Conservation (phyloP, 495 filamentous ascomycete species). For the Daldinia caldariorum region DNA sequence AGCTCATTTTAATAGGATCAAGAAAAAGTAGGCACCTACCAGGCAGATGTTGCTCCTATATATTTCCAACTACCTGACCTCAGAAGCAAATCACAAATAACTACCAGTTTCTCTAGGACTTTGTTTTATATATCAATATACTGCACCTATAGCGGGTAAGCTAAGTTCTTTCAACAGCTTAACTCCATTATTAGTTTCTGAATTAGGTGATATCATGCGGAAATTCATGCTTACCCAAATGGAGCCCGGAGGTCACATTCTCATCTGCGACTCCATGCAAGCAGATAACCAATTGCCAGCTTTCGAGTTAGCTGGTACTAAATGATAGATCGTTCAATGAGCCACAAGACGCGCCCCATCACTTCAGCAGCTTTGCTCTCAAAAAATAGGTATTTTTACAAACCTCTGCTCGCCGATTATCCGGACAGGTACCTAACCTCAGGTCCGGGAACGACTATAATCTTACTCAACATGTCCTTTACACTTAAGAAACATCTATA, state of each 20-base stretch:
- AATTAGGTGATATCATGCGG: conserved; percentile 5
- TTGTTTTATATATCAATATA: not conserved
- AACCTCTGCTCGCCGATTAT: not conserved
- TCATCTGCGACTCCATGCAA: not conserved
- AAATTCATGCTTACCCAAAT: not conserved
- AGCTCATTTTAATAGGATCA: not conserved
- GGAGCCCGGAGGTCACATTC: conserved; percentile 1
- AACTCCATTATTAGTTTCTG: not conserved
- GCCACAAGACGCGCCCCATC: not conserved
- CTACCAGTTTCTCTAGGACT: not conserved
- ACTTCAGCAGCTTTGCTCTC: conserved; percentile 1
- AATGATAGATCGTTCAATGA: conserved; percentile 8
- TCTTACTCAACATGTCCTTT: not conserved
- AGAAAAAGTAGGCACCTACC: too few relatives aligned
- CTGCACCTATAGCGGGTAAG: not conserved
- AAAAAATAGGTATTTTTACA: not conserved
- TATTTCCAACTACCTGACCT: too few relatives aligned
- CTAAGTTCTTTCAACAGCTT: not conserved
- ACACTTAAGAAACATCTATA: not conserved
- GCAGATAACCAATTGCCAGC: not conserved
- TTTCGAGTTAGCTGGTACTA: not conserved
- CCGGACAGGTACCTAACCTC: not conserved
- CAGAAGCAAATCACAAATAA: too few relatives aligned
- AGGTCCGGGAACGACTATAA: not conserved
- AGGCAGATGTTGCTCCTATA: too few relatives aligned